Evolutionary conservation across 768 basidiomycete genomes (phyloP).

Genomic region (Scleroderma bovista): DNA sequence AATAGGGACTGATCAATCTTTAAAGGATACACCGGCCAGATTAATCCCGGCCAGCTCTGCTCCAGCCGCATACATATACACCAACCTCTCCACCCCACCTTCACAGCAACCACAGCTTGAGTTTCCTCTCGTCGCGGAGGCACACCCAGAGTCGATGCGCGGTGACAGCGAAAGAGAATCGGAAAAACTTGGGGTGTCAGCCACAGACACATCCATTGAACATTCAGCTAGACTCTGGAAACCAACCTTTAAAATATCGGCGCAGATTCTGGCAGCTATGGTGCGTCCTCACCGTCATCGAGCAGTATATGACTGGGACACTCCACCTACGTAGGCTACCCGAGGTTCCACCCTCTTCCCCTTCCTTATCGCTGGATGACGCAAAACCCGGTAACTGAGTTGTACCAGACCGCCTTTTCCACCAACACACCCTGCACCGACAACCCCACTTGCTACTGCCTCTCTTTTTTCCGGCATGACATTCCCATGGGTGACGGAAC

Average conservation of each 20-base stretch:
- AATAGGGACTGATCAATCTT: too few species aligned
- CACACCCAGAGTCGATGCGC: too few species aligned
- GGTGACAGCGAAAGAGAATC: too few species aligned
- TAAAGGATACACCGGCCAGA: too few species aligned
- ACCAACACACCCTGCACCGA: too few species aligned
- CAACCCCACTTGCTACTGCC: constrained; percentile 52
- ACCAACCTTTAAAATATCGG: constrained; percentile 35
- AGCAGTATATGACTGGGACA: neutral
- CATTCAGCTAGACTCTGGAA: constrained; percentile 37
- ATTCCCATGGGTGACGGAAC: constrained; percentile 57
- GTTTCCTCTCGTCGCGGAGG: too few species aligned
- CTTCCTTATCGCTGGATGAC: constrained; percentile 48
- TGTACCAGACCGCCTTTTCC: too few species aligned
- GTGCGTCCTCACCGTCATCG: constrained; percentile 23
- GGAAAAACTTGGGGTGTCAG: too few species aligned
- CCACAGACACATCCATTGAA: neutral
- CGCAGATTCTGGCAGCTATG: constrained; percentile 53
- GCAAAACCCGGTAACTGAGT: constrained; percentile 37
- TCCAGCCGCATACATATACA: too few species aligned
- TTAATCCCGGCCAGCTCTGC: too few species aligned
- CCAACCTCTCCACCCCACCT: too few species aligned
- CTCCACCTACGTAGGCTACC: constrained; percentile 61
- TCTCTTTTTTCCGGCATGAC: constrained; percentile 54
- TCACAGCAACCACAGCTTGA: too few species aligned
- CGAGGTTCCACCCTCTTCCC: constrained; percentile 48